A percentile compares a stretch with the other conserved stretches of the same genome.
These are phyloP conservation scores for Dorcoceras hygrometricum DNA, from an alignment of 257 asterid species.

Conservation along the genomic window DNA sequence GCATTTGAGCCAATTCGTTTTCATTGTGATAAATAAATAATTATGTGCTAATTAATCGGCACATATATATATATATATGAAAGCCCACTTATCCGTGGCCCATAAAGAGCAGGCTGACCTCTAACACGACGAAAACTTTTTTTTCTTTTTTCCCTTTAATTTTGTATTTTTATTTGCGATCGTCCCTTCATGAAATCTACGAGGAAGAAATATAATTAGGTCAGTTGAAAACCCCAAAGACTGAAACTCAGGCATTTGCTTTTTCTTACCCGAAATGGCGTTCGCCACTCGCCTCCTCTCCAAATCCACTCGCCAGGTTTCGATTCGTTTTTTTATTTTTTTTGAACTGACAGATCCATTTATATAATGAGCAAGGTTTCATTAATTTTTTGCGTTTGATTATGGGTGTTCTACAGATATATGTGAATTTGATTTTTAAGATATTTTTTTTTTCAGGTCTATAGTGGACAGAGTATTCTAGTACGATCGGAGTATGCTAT, in stretches of 20 bases:
- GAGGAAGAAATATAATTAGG: constrained; percentile 14
- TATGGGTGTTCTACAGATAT: not conserved
- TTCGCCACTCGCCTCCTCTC: constrained; percentile 63
- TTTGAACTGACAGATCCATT: constrained; percentile 21
- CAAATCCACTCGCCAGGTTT: constrained; percentile 74
- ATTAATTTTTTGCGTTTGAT: not conserved
- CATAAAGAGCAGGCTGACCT: not conserved
- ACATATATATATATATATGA: no score
- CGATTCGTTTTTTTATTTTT: constrained; percentile 8
- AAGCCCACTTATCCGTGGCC: not conserved
- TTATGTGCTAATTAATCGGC: no score
- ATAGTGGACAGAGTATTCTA: constrained; percentile 41
- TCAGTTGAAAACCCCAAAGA: constrained; percentile 11
- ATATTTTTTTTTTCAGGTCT: constrained; percentile 32
- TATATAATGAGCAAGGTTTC: constrained; percentile 20
- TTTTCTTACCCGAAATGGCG: constrained; percentile 46
- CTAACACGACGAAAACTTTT: not conserved
- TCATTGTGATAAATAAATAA: no score
- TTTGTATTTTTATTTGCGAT: no score
- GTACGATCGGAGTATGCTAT: constrained; percentile 48
- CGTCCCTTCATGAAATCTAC: constrained; percentile 11
- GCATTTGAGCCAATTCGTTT: not conserved
- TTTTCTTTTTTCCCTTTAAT: no score
- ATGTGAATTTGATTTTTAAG: not conserved
- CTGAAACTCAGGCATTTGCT: constrained; percentile 25